A percentile compares a stretch with the other conserved stretches of the same genome.
Evolutionary conservation across 768 basidiomycete genomes (phyloP).

Genomic region (Phlegmacium glaucopus): DNA sequence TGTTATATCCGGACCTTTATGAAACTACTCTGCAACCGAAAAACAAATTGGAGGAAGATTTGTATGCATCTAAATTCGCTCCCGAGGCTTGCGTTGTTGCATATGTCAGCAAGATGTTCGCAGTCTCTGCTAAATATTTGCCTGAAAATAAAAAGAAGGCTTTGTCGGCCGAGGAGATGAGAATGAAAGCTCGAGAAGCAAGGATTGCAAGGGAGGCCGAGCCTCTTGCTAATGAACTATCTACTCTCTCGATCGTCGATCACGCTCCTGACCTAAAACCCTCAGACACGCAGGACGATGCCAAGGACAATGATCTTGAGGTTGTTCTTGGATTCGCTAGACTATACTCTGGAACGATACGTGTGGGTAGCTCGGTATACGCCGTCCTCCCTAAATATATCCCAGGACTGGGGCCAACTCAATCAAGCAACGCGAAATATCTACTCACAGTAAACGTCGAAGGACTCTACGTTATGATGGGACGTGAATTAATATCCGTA

Average conservation of each 20-base stretch:
- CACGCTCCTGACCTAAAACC: conserved; percentile 10
- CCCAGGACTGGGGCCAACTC: conserved; percentile 51
- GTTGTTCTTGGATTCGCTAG: conserved; percentile 89
- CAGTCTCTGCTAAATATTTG: conserved; percentile 73
- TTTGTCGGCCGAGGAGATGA: conserved; percentile 82
- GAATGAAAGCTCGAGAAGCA: conserved; percentile 55
- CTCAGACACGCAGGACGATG: conserved; percentile 18
- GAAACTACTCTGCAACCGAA: conserved; percentile 58
- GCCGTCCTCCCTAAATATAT: conserved; percentile 89
- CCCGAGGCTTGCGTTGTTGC: conserved; percentile 65
- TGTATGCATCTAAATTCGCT: conserved; percentile 67
- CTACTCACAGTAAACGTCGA: conserved; percentile 60
- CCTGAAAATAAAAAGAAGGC: conserved; percentile 82
- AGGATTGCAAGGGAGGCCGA: conserved; percentile 34
- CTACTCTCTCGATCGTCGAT: conserved; percentile 9
- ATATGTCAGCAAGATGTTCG: conserved; percentile 99
- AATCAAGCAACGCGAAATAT: conserved; percentile 67
- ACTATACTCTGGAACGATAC: conserved; percentile 86
- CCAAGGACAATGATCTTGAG: conserved; percentile 42
- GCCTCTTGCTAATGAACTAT: conserved; percentile 8
- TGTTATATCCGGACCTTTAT: conserved; percentile 81
- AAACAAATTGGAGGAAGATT: conserved; percentile 78
- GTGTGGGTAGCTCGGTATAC: conserved; percentile 57
- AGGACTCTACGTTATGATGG: conserved; percentile 96
- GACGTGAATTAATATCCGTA: conserved; percentile 85